Base-by-base conservation (phyloP, 1,284 basidiomycete genomes). In the Ceratobasidium sp. region DNA sequence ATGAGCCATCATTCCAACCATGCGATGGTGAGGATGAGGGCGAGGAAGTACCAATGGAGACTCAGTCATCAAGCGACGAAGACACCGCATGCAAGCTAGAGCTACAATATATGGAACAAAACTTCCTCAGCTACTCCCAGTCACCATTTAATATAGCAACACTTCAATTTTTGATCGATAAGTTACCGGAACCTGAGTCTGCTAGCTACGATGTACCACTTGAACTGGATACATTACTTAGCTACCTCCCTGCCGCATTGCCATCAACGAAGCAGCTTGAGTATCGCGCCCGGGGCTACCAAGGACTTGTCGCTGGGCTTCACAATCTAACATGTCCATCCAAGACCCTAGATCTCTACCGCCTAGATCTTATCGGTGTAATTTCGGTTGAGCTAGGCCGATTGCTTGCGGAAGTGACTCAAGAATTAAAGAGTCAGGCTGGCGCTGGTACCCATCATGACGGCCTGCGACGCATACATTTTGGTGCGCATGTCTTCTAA, bases 391-490 rank as follows among this genome's bases (percentile, higher is more conserved):
- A 63, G 15, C 15, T 63, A 33, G 60, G 15, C 9, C 28, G 20
- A 40, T 33, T 63, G 5, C 6, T 63, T 1, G 33, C 40, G 15
- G 60, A 28, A 18, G 60, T 33, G 20, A 39, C 13, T 7, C 6
- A 6, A 9, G 60, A 63, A 40, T 18, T 40, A 5, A 15, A 63
- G 18, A 20, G 10, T 6, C 60, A 63, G 33, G 18, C 33, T 9
- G 40, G 18, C 18, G 15, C 15, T 20, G 60, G 60, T n/a, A 40
- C 40, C 4, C 60, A 63, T 7, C 12, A 40, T 18, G 15, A 63
- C 5, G 60, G 33, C 3, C 33, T 63, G 23, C 60, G 60, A 7
- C 60, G 60, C 60, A 42, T 63, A 40, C 60, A 63, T n/a, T 63
- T 40, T 40, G 60, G 60, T 63, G 18, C 55, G 55, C 23, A 23